These are phyloP conservation scores for Geoglossum cookeanum DNA, from an alignment of 2,329 filamentous ascomycete genomes.

Conservation along the genomic window DNA sequence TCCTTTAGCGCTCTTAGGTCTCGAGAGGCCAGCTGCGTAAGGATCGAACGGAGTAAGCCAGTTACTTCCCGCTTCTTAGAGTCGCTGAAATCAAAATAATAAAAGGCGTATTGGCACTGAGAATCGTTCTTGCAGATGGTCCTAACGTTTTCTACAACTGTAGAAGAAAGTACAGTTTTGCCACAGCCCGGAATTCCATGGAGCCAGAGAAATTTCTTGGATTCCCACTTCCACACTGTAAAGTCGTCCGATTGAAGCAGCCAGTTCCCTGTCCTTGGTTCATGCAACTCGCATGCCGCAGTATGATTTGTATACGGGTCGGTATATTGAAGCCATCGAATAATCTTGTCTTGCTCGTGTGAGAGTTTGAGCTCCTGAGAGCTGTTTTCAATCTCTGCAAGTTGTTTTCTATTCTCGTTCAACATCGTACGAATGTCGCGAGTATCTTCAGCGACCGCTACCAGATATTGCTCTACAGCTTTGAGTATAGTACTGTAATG, in stretches of 20 bases:
- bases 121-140: conserved; percentile 12
- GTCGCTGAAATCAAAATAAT: conserved; percentile 24
- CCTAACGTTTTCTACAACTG: conserved; percentile 17
- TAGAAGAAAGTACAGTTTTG: conserved; percentile 23
- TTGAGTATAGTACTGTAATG: background rate
- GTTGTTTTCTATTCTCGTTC: background rate
- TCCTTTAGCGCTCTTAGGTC: background rate
- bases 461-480: background rate
- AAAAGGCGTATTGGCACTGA: conserved; percentile 16
- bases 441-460: background rate
- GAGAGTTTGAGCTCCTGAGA: background rate
- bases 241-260: conserved; percentile 6
- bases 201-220: conserved; percentile 21
- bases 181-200: conserved; percentile 23
- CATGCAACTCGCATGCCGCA: conserved; percentile 9
- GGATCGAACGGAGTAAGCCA: conserved; percentile 17
- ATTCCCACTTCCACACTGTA: conserved; percentile 5
- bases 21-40: conserved; percentile 19
- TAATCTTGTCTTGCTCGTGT: conserved; percentile 1
- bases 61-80: conserved; percentile 16
- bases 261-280: conserved; percentile 10
- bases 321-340: conserved; percentile 11
- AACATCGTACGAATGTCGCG: background rate
- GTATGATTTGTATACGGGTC: conserved; percentile 12
- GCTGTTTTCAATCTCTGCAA: background rate